Evolutionary conservation across 441 rosid genomes (phyloP).

Genomic region (Populus tomentosa): DNA sequence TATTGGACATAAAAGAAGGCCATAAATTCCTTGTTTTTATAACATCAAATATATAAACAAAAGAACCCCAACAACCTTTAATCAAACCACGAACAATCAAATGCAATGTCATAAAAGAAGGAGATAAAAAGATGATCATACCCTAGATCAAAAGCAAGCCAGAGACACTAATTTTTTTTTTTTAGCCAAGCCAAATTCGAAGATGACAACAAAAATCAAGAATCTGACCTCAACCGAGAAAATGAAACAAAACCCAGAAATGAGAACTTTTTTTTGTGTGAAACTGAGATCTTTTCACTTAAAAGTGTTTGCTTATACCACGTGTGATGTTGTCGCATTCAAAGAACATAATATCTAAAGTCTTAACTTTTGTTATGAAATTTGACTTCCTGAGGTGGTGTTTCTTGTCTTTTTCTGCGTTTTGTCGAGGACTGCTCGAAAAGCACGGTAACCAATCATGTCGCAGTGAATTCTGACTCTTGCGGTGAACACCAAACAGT

Average conservation of each 20-base stretch:
- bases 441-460: not conserved
- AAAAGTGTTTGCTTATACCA: not conserved
- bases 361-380: not conserved
- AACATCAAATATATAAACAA: not conserved
- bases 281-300: conserved; percentile 1
- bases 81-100: not conserved
- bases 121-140: conserved; percentile 10
- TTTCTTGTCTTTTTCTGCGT: not conserved
- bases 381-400: not conserved
- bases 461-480: not conserved
- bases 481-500: not conserved
- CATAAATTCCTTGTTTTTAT: not conserved
- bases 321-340: not conserved
- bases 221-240: conserved; percentile 11
- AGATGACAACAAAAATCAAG: conserved; percentile 3
- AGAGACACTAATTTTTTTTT: not conserved
- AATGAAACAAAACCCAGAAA: conserved; percentile 3
- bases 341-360: not conserved
- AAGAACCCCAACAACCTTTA: not conserved
- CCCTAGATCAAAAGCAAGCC: conserved; percentile 4
- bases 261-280: not conserved
- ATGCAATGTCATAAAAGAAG: conserved; percentile 8
- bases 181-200: not conserved
- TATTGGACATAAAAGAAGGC: not conserved
- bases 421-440: not conserved